phyloP scores from a whole-genome alignment of 345 rosid genomes.

The Arabis alpina region DNA sequence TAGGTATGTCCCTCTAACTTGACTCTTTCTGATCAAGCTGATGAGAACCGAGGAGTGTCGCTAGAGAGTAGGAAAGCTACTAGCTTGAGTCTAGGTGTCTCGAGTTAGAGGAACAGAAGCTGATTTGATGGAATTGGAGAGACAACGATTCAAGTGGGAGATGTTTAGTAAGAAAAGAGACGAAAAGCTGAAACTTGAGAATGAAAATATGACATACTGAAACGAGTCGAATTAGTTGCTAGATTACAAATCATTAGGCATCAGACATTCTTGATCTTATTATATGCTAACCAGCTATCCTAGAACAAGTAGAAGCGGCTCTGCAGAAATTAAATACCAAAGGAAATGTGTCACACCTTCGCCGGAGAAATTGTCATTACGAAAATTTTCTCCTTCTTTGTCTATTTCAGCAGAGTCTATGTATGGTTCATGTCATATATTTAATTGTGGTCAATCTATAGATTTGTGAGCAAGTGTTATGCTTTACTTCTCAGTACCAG shows the following conservation, averaged over 20 bases:
- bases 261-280: not conserved
- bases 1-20: not conserved
- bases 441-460: not conserved
- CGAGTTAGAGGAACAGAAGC: constrained; percentile 69
- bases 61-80: constrained; percentile 47
- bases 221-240: constrained; percentile 50
- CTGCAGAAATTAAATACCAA: constrained; percentile 50
- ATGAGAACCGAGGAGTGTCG: constrained; percentile 46
- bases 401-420: constrained; percentile 4
- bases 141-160: constrained; percentile 74
- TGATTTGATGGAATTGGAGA: constrained; percentile 72
- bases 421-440: constrained; percentile 1
- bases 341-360: constrained; percentile 55
- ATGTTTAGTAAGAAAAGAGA: constrained; percentile 69
- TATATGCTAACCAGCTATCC: constrained; percentile 52
- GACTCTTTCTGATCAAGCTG: too few relatives aligned
- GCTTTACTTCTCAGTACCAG: constrained; percentile 19
- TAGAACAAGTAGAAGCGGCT: constrained; percentile 61
- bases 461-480: not conserved
- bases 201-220: constrained; percentile 63
- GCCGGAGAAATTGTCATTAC: constrained; percentile 46
- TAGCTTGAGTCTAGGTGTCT: constrained; percentile 54
- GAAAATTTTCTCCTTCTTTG: not conserved
- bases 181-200: constrained; percentile 75
- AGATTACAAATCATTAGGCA: constrained; percentile 13